Conservation (phyloP, 2,329 filamentous ascomycete genomes). For the Berkeleyomyces basicola region DNA sequence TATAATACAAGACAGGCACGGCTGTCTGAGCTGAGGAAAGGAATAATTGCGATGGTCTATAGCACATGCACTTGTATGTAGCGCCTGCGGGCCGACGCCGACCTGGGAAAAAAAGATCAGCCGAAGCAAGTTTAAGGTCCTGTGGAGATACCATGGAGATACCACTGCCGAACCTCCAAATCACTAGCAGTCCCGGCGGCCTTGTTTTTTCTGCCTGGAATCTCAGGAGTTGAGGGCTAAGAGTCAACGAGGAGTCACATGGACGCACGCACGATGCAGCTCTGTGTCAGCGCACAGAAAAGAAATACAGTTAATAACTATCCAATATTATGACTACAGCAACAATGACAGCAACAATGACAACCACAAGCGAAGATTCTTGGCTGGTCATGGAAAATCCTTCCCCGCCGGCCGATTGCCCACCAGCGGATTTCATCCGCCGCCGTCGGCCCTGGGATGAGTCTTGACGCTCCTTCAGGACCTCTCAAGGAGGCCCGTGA, state of each 20-base stretch:
- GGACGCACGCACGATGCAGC: not conserved
- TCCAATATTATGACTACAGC: not conserved
- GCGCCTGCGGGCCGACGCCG: too few relatives aligned
- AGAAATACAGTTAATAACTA: not conserved
- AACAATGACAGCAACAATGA: not conserved
- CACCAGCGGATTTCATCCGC: not conserved
- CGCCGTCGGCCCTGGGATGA: not conserved
- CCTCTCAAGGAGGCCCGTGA: not conserved
- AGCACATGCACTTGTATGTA: too few relatives aligned
- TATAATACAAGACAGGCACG: not conserved
- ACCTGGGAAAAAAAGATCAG: too few relatives aligned
- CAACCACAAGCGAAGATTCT: too few relatives aligned
- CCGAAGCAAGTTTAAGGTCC: too few relatives aligned
- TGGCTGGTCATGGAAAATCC: not conserved
- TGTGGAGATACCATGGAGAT: too few relatives aligned
- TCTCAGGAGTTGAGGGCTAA: too few relatives aligned
- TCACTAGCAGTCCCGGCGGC: too few relatives aligned
- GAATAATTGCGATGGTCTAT: too few relatives aligned
- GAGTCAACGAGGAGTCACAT: too few relatives aligned
- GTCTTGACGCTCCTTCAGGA: not conserved
- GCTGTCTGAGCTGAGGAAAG: not conserved
- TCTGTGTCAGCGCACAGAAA: not conserved
- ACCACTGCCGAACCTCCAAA: too few relatives aligned
- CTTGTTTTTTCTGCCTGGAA: too few relatives aligned
- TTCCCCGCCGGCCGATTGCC: not conserved